phyloP scores from a whole-genome alignment of 2,329 filamentous ascomycete species.

The Aureobasidium sp. region DNA sequence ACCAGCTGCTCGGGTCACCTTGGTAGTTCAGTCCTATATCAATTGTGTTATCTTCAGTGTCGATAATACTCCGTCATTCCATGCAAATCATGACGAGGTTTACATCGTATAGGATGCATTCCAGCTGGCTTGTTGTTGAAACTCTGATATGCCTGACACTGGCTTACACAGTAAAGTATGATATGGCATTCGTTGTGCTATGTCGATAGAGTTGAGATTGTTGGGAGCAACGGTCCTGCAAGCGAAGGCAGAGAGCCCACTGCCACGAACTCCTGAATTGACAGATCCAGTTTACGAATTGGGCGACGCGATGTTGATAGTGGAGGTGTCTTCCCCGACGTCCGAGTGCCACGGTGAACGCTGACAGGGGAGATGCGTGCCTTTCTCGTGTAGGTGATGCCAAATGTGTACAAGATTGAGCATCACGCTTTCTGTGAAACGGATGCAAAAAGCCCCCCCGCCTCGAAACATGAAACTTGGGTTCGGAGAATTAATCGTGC shows the following conservation, averaged over 20 bases:
- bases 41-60: constrained; percentile 6
- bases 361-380: neutral
- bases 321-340: neutral
- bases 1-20: neutral
- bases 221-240: neutral
- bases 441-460: neutral
- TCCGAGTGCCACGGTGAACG: neutral
- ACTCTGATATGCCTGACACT: neutral
- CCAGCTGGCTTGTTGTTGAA: neutral
- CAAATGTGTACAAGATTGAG: neutral
- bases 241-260: neutral
- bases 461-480: neutral
- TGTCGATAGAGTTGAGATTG: constrained; percentile 1
- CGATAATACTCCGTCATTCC: constrained; percentile 3
- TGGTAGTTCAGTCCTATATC: neutral
- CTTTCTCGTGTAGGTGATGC: neutral
- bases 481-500: constrained; percentile 11
- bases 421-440: neutral
- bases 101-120: neutral
- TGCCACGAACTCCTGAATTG: neutral
- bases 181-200: neutral
- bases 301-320: neutral
- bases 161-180: neutral
- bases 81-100: constrained; percentile 1
- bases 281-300: neutral